Evolutionary conservation across 495 filamentous ascomycete genomes (phyloP).

Genomic region (Aspergillus ostianus): DNA sequence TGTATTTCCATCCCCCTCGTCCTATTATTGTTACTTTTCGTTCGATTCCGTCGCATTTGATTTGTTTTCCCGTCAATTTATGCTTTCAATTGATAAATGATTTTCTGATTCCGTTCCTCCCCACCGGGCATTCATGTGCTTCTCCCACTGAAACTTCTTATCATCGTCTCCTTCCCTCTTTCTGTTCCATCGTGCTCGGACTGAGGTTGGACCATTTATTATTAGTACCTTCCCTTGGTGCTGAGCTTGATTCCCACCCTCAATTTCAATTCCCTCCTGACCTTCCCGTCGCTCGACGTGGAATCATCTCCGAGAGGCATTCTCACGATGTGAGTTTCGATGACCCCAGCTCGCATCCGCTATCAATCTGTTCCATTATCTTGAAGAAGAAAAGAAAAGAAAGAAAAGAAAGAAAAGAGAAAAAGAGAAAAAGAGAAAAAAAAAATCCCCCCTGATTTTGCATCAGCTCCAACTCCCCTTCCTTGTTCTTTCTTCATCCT

Average conservation of each 20-base stretch:
- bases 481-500: background rate
- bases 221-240: background rate
- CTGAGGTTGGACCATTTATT: background rate
- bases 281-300: background rate
- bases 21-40: background rate
- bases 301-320: background rate
- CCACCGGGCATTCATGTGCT: background rate
- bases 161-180: background rate
- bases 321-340: background rate
- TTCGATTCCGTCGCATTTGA: background rate
- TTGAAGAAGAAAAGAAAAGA: background rate
- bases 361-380: background rate
- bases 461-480: background rate
- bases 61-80: no score
- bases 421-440: constrained; percentile 1
- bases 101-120: no score
- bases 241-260: constrained; percentile 1
- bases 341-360: background rate
- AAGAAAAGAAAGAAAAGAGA: background rate
- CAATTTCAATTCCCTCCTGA: background rate
- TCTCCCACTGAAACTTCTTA: background rate
- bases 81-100: background rate
- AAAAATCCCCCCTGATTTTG: background rate
- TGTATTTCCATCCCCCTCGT: no score
- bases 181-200: background rate